Percentiles rank a stretch among this genome's conserved stretches.
Conservation (phyloP, 1,284 basidiomycete species). For the Volvariella surrecta region DNA sequence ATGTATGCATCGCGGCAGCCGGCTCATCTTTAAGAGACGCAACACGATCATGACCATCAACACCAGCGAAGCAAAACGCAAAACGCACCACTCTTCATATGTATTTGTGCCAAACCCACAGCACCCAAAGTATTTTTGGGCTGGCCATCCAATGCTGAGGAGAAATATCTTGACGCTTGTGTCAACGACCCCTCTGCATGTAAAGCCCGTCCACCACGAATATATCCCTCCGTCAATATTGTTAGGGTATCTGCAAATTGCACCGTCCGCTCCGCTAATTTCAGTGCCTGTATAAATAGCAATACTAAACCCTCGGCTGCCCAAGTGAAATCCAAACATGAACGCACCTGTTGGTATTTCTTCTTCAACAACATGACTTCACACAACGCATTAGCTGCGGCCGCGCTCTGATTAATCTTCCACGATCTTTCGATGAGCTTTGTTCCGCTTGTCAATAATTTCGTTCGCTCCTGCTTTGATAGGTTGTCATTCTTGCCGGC, state of each 20-base stretch:
- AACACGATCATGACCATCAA: slow-evolving; percentile 2
- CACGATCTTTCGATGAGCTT: slow-evolving; percentile 66
- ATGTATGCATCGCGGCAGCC: slow-evolving; percentile 77
- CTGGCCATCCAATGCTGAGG: slow-evolving; percentile 65
- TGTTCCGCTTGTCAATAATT: slow-evolving; percentile 52
- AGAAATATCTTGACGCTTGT: slow-evolving; percentile 69
- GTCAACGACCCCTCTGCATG: slow-evolving; percentile 57
- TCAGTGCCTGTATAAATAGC: slow-evolving; percentile 56
- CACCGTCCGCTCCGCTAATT: slow-evolving; percentile 86
- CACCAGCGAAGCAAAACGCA: background rate
- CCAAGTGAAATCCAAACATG: too few relatives aligned
- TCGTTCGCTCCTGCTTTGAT: slow-evolving; percentile 51
- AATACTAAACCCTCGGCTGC: too few relatives aligned
- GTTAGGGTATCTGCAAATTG: slow-evolving; percentile 87
- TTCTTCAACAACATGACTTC: slow-evolving; percentile 68
- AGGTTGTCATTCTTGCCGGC: slow-evolving; percentile 59
- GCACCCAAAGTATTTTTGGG: slow-evolving; percentile 72
- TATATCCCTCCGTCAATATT: slow-evolving; percentile 70
- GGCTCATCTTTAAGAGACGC: slow-evolving; percentile 43
- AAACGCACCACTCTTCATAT: slow-evolving; percentile 65
- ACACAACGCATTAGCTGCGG: slow-evolving; percentile 71
- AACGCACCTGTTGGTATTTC: slow-evolving; percentile 40
- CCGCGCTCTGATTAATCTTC: slow-evolving; percentile 69
- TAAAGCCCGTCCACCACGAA: slow-evolving; percentile 71
- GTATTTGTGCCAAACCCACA: slow-evolving; percentile 81